Conservation (phyloP, 2,329 filamentous ascomycete species). For the Botrytis tulipae region DNA sequence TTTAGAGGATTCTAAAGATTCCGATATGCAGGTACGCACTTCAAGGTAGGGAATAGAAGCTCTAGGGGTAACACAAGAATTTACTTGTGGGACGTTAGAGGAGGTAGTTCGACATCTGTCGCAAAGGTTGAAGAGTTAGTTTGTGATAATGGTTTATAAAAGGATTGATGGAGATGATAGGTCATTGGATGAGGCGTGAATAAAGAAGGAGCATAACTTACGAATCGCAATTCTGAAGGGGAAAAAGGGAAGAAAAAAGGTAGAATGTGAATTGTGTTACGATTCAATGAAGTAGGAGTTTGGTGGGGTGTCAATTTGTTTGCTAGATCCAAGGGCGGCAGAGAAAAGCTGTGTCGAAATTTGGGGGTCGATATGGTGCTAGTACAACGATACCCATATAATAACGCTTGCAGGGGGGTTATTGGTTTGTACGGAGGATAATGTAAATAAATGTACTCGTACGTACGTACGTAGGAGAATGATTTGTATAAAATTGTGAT, state of each 20-base stretch:
- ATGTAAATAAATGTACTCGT: too few relatives aligned
- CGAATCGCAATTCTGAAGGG: constrained; percentile 13
- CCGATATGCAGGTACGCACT: constrained; percentile 37
- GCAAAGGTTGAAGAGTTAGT: constrained; percentile 26
- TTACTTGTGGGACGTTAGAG: constrained; percentile 37
- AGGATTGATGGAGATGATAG: neutral
- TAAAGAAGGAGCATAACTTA: constrained; percentile 6
- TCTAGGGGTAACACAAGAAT: constrained; percentile 36
- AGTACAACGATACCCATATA: constrained; percentile 2
- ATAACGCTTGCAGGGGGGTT: constrained; percentile 12
- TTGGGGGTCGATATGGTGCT: constrained; percentile 10
- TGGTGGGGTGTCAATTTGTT: constrained; percentile 17
- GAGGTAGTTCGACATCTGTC: constrained; percentile 34
- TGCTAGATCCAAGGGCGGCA: neutral
- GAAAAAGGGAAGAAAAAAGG: neutral
- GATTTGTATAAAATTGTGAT: neutral
- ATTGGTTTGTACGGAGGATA: neutral
- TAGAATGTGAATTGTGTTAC: constrained; percentile 13
- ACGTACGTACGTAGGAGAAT: neutral
- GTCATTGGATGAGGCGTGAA: neutral
- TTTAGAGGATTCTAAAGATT: constrained; percentile 27
- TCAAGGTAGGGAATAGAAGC: constrained; percentile 26
- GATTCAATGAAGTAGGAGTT: constrained; percentile 13
- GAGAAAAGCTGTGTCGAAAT: constrained; percentile 7
- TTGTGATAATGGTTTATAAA: neutral